A percentile compares a stretch with the other conserved stretches of the same genome.
These are phyloP conservation scores for Juncus inflexus DNA, from an alignment of 176 grass and related monocot genomes.

Conservation along the genomic window DNA sequence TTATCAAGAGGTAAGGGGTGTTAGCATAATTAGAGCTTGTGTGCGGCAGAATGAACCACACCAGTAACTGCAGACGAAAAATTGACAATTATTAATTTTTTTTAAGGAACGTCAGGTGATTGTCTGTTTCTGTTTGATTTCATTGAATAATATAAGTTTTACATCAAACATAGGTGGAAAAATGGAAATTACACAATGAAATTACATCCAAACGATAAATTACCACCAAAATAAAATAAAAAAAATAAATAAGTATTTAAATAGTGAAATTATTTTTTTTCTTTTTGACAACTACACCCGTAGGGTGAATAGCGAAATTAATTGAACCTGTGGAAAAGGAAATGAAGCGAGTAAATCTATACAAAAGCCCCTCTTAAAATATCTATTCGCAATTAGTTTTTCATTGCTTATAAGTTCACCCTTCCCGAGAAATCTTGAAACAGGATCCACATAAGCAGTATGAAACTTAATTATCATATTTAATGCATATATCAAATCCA, in stretches of 20 bases:
- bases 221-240: background rate
- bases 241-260: no score
- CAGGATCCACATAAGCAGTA: conserved; percentile 46
- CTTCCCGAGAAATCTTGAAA: conserved; percentile 44
- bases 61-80: conserved; percentile 23
- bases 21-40: conserved; percentile 15
- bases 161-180: no score
- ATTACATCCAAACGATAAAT: no score
- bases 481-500: conserved; percentile 37
- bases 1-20: conserved; percentile 29
- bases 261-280: no score
- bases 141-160: no score
- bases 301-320: no score
- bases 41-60: conserved; percentile 22
- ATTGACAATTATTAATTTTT: background rate
- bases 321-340: conserved; percentile 43
- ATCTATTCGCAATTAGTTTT: conserved; percentile 33
- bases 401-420: conserved; percentile 40
- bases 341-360: conserved; percentile 39
- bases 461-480: conserved; percentile 38
- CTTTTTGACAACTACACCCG: no score
- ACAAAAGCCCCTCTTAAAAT: conserved; percentile 41
- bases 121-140: no score
- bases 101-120: no score
- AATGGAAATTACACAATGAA: no score